Conservation (phyloP, 73 alveolate genomes). For the Tetrahymena thermophila region DNA sequence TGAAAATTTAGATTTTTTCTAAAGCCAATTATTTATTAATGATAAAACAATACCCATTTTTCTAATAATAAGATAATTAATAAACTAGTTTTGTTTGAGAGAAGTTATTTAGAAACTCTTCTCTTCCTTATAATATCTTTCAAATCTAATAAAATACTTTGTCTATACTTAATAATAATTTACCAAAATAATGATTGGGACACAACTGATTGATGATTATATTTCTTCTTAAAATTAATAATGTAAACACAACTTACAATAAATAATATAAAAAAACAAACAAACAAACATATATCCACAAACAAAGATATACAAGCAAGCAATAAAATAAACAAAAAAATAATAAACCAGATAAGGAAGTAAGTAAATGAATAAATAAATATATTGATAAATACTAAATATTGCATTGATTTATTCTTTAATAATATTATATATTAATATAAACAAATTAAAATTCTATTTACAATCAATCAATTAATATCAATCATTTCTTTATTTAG, state of each 20-base stretch:
- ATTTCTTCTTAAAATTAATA: not conserved
- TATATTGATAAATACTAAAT: not conserved
- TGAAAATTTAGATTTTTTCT: not conserved
- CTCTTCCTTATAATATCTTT: not conserved
- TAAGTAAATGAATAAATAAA: no score
- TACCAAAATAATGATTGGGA: not conserved
- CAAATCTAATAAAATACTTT: not conserved
- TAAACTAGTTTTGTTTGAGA: not conserved
- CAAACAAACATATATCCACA: no score
- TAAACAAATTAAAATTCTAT: not conserved
- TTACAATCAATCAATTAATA: not conserved
- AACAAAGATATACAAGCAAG: no score
- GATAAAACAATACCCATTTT: not conserved
- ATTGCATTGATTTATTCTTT: not conserved
- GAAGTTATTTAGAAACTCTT: not conserved
- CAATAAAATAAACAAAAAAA: no score
- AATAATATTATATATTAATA: no score
- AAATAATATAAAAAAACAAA: no score
- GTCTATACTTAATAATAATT: not conserved
- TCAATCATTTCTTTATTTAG: not conserved
- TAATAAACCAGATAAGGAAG: no score
- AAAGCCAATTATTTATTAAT: not conserved
- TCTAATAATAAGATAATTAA: not conserved
- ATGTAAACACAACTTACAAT: not conserved
- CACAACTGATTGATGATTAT: not conserved